Conservation (phyloP, 2,329 filamentous ascomycete species). For the Beauveria australis region DNA sequence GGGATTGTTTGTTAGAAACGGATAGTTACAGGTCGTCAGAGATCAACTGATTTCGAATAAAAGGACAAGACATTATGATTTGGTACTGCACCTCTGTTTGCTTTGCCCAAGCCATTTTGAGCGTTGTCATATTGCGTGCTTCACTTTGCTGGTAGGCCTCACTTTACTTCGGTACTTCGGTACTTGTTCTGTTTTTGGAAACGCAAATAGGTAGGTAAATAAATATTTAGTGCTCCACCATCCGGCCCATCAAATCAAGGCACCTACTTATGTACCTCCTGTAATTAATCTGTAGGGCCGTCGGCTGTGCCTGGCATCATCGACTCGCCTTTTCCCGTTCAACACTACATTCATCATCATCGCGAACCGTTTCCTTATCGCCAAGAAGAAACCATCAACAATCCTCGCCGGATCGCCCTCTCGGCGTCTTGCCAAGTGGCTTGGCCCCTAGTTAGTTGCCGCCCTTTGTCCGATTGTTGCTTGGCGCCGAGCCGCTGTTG, state of each 20-base stretch:
- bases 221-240: neutral
- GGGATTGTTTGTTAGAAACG: too few species aligned
- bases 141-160: neutral
- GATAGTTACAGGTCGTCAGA: too few species aligned
- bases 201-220: neutral
- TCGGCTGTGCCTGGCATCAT: too few species aligned
- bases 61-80: too few species aligned
- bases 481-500: neutral
- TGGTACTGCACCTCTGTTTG: too few species aligned
- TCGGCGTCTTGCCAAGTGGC: constrained; percentile 9
- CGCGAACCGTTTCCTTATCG: neutral
- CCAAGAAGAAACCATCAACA: neutral
- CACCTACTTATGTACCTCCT: neutral
- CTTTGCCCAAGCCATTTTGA: too few species aligned
- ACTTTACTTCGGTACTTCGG: neutral
- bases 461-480: neutral
- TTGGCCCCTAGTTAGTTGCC: neutral
- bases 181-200: neutral
- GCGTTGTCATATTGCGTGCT: too few species aligned
- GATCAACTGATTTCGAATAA: too few species aligned
- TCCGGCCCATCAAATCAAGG: neutral
- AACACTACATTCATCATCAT: too few species aligned
- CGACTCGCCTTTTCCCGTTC: too few species aligned
- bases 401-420: neutral
- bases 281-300: too few species aligned